Conservation (phyloP, 1,284 basidiomycete species). For the Ustilago sp. region DNA sequence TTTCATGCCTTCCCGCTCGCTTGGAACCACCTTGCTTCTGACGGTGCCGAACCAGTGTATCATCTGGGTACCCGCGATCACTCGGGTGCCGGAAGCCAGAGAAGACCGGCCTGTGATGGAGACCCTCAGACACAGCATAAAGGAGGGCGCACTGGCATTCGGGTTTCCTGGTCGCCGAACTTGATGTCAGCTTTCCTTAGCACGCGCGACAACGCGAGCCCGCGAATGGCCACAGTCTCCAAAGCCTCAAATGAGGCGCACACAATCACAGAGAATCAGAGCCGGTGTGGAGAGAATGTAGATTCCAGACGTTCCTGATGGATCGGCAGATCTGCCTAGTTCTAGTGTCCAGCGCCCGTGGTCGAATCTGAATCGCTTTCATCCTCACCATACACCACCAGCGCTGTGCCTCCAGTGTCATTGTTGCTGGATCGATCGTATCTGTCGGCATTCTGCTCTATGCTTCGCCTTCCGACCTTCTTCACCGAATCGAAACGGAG, state of each 20-base stretch:
- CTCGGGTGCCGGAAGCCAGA: background rate
- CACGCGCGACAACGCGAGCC: background rate
- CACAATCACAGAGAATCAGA: background rate
- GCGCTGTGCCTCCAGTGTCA: slow-evolving; percentile 47
- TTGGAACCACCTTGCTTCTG: background rate
- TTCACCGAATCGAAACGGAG: slow-evolving; percentile 12
- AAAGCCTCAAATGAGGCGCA: background rate
- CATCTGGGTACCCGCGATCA: background rate
- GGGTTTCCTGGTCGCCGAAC: background rate
- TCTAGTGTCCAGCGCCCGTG: slow-evolving; percentile 36
- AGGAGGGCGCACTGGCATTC: background rate
- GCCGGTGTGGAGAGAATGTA: background rate
- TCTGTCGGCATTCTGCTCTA: slow-evolving; percentile 4
- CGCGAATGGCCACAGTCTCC: too few species aligned
- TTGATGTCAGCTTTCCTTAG: background rate
- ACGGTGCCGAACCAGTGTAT: background rate
- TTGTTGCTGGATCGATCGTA: slow-evolving; percentile 19
- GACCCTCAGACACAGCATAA: background rate
- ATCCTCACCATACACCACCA: slow-evolving; percentile 67
- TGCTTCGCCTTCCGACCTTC: slow-evolving; percentile 5
- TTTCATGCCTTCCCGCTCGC: slow-evolving; percentile 1
- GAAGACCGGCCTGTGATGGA: too few species aligned
- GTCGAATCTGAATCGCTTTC: slow-evolving; percentile 55
- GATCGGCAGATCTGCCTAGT: background rate
- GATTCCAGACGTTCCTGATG: slow-evolving; percentile 5